Evolutionary conservation across 352 stramenopile species (phyloP).

Genomic region (Pythium diclinum): DNA sequence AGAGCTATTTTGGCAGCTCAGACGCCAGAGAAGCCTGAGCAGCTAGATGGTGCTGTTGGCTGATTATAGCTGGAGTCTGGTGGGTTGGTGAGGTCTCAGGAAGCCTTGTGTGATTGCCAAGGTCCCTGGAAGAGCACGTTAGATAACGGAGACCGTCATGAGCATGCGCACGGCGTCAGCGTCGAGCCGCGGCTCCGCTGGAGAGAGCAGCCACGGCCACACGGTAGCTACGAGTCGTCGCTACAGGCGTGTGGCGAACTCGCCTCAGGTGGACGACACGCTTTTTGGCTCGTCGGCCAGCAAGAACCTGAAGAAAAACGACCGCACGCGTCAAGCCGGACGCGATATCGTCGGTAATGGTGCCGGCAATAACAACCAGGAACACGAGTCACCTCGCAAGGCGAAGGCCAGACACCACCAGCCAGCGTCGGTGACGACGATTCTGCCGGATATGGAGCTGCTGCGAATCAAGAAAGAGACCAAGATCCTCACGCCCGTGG

Average conservation of each 20-base stretch:
- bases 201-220: conserved; percentile 2
- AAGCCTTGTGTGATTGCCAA: not conserved
- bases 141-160: conserved; percentile 13
- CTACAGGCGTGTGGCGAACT: conserved; percentile 60
- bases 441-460: conserved; percentile 45
- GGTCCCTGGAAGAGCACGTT: not conserved
- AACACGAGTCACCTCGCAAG: conserved; percentile 16
- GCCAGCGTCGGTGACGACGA: conserved; percentile 17
- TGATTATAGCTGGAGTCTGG: conserved; percentile 5
- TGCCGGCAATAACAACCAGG: conserved; percentile 28
- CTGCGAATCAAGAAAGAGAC: conserved; percentile 66
- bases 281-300: conserved; percentile 46
- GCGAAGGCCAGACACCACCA: conserved; percentile 11
- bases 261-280: conserved; percentile 65
- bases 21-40: not conserved
- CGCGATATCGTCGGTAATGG: conserved; percentile 38
- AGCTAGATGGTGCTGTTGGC: not conserved
- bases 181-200: conserved; percentile 23
- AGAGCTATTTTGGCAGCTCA: conserved; percentile 2
- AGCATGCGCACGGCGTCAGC: conserved; percentile 29
- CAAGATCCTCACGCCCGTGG: conserved; percentile 48
- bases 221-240: conserved; percentile 30
- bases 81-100: not conserved
- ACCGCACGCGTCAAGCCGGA: conserved; percentile 59
- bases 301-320: conserved; percentile 42